Base-by-base conservation (phyloP, 768 basidiomycete species). In the Phaeotremella skinneri region DNA sequence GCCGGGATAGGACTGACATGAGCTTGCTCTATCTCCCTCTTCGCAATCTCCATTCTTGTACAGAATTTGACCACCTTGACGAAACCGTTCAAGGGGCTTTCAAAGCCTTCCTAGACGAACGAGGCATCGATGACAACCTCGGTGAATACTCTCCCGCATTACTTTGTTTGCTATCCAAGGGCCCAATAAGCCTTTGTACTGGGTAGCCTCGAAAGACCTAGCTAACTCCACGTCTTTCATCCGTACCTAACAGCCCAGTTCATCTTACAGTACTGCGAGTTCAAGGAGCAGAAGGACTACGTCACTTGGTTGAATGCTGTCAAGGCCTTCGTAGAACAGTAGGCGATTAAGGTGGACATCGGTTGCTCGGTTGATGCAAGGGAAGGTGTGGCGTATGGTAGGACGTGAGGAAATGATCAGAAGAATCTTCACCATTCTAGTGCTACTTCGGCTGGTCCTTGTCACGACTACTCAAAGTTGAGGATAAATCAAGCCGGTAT, bases 221-320 rank as follows among this genome's bases (percentile, higher is more conserved):
- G 52, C 58, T 62, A 47, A 60, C 45, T n/a, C n/a, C n/a, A n/a
- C n/a, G n/a, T n/a, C n/a, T n/a, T n/a, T n/a, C n/a, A n/a, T n/a
- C 34, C 9, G 34, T 26, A 5, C 16, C 45, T 2, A 26, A 37
- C 39, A 76, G 94, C 92, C 0, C 75, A 85, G 67, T 93, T 96
- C 81, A 85, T 98, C 59, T 88, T 89, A 17, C 88, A 92, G 62
- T 91, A 90, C 72, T 86, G 87, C 14, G 87, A 89, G 72, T 80
- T 81, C 80, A 97, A 96, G 82, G 93, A 98, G 74, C 93, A 98
- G 81, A 86, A 86, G 91, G 93, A 98, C 80, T 98, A 98, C 78
- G 84, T 91, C 70, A 82, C 81, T 64, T 98, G 93, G 93, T 79
- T 98, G 69, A 79, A 83, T 67, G 85, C 85, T 67, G 86, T 94